A percentile compares a stretch with the other conserved stretches of the same genome.
These are phyloP conservation scores for Phytophthora crassamura DNA, from an alignment of 352 stramenopile genomes.

Conservation along the genomic window DNA sequence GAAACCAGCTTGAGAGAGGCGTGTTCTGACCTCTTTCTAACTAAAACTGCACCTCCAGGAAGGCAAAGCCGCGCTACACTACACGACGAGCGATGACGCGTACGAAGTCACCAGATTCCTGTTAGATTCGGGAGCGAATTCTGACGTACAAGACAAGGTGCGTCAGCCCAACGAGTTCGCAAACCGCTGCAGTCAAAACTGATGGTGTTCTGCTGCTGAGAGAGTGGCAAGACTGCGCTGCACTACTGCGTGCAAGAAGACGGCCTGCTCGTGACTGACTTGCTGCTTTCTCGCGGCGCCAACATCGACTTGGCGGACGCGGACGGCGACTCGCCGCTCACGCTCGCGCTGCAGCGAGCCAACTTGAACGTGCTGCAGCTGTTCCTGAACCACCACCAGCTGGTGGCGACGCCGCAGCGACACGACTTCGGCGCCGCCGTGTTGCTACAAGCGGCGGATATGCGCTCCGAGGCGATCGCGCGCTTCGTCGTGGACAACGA, in stretches of 20 bases:
- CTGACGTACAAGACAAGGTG: conserved; percentile 17
- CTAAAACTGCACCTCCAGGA: too few relatives aligned
- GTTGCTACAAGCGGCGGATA: neutral
- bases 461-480: conserved; percentile 6
- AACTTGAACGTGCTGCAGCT: conserved; percentile 10
- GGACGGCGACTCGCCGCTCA: conserved; percentile 1
- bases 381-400: conserved; percentile 32
- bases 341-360: conserved; percentile 3
- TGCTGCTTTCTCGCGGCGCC: conserved; percentile 9
- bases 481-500: conserved; percentile 26
- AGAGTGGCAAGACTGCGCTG: conserved; percentile 19
- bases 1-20: too few relatives aligned
- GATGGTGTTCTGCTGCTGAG: neutral
- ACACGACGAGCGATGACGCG: conserved; percentile 2
- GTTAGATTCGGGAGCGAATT: too few relatives aligned
- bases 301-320: conserved; percentile 22
- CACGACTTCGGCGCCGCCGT: conserved; percentile 4
- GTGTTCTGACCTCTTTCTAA: too few relatives aligned
- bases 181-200: too few relatives aligned
- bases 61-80: conserved; percentile 14
- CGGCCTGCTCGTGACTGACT: conserved; percentile 1
- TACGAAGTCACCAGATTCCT: too few relatives aligned
- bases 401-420: conserved; percentile 24
- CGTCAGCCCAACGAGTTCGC: too few relatives aligned
- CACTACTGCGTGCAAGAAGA: conserved; percentile 14